phyloP scores from a whole-genome alignment of 495 filamentous ascomycete species.

The Lophiostoma macrostomum region DNA sequence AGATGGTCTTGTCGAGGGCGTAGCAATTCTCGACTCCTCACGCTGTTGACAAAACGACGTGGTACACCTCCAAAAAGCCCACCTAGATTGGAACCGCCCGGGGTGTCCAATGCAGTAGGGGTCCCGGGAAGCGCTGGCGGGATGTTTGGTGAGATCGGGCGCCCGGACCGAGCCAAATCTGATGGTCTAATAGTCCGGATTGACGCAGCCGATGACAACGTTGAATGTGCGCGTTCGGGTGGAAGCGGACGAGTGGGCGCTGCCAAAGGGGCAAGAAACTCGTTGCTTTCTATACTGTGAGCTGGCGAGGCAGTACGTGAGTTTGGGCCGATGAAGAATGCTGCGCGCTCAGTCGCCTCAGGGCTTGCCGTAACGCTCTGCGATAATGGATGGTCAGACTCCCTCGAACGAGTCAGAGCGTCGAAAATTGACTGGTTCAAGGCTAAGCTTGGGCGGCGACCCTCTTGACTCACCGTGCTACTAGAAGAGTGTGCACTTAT shows the following conservation, averaged over 20 bases:
- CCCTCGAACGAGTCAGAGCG: constrained; percentile 48
- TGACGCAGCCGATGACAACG: constrained; percentile 62
- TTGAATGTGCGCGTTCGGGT: constrained; percentile 53
- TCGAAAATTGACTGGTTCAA: constrained; percentile 67
- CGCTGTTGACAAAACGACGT: constrained; percentile 50
- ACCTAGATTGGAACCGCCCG: constrained; percentile 50
- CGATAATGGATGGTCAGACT: constrained; percentile 74
- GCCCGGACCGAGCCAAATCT: constrained; percentile 30
- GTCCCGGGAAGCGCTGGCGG: constrained; percentile 45
- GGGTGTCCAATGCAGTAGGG: constrained; percentile 49
- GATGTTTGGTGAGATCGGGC: constrained; percentile 35
- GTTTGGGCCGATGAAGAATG: constrained; percentile 42
- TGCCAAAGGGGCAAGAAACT: constrained; percentile 34
- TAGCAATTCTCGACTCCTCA: constrained; percentile 43
- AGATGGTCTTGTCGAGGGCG: constrained; percentile 42
- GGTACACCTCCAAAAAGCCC: constrained; percentile 58
- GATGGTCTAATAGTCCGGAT: constrained; percentile 49
- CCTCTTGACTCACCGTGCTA: constrained; percentile 55
- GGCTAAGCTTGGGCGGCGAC: constrained; percentile 65
- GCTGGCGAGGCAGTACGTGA: constrained; percentile 40
- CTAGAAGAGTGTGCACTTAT: constrained; percentile 42
- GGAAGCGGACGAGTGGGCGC: constrained; percentile 45
- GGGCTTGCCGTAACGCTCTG: constrained; percentile 78
- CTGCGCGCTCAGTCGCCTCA: constrained; percentile 47
- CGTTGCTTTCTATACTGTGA: constrained; percentile 17